Evolutionary conservation across 305 asterid species (phyloP).

Genomic region (Fraxinus greggii): DNA sequence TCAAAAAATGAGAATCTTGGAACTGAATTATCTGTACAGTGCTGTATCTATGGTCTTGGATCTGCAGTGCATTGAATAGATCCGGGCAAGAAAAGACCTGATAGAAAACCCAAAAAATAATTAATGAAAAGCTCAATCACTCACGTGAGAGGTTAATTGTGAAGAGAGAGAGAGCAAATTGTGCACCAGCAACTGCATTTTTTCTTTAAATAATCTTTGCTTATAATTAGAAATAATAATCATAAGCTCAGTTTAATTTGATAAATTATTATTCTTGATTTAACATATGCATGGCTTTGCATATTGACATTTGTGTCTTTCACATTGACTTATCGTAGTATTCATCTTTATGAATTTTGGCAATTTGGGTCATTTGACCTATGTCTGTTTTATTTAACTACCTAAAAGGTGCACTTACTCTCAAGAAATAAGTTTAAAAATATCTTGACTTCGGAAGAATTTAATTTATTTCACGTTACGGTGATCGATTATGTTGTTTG

Average conservation of each 20-base stretch:
- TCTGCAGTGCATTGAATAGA: conserved; percentile 43
- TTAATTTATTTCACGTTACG: background rate
- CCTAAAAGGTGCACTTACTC: background rate
- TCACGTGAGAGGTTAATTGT: conserved; percentile 70
- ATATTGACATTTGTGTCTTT: background rate
- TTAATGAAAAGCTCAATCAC: conserved; percentile 35
- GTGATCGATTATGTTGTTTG: too few species aligned
- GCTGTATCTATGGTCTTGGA: conserved; percentile 34
- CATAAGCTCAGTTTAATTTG: background rate
- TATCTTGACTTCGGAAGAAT: background rate
- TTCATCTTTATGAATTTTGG: background rate
- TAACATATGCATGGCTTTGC: background rate
- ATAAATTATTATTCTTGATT: background rate
- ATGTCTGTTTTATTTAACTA: background rate
- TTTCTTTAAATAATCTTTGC: background rate
- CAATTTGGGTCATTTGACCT: background rate
- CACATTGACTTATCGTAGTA: background rate
- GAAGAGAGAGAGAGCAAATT: conserved; percentile 57
- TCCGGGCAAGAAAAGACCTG: conserved; percentile 1
- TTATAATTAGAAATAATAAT: background rate
- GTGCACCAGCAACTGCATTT: conserved; percentile 38
- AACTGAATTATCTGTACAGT: conserved; percentile 8
- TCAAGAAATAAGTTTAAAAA: background rate
- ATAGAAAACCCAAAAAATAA: conserved; percentile 29
- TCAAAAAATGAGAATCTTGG: conserved; percentile 1